Percentiles rank a stretch among this genome's conserved stretches.
Conservation (phyloP, 441 rosid species). For the Bocquillonia castaneifolia region DNA sequence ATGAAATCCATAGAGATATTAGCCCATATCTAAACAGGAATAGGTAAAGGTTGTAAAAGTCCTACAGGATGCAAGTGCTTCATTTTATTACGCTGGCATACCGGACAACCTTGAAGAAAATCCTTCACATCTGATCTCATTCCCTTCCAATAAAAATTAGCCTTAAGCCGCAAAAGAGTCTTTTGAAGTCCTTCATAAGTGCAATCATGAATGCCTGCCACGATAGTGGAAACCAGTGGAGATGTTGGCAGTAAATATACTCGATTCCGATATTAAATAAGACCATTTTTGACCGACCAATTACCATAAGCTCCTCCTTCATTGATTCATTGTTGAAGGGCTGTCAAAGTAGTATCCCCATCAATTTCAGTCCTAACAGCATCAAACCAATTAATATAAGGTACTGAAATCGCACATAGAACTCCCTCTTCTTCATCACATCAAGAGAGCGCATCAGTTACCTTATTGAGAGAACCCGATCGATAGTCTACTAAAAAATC, state of each 20-base stretch:
- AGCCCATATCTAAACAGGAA: not conserved
- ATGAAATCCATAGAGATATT: conserved; percentile 7
- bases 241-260: not conserved
- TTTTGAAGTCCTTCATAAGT: not conserved
- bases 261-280: not conserved
- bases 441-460: not conserved
- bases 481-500: not conserved
- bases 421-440: not conserved
- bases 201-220: not conserved
- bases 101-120: not conserved
- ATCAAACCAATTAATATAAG: not conserved
- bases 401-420: not conserved
- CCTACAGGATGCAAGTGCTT: not conserved
- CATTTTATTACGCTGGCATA: not conserved
- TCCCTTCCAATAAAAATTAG: not conserved
- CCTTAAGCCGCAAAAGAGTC: not conserved
- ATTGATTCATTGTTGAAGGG: too few relatives aligned
- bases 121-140: not conserved
- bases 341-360: too few relatives aligned
- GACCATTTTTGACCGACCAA: not conserved
- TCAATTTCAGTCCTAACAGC: not conserved
- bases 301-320: not conserved
- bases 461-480: not conserved
- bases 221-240: not conserved
- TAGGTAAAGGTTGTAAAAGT: not conserved